Percentiles rank a stretch among this genome's conserved stretches.
Evolutionary conservation across 805 yeast species (phyloP).

Genomic region (Yamadazyma laniorum): DNA sequence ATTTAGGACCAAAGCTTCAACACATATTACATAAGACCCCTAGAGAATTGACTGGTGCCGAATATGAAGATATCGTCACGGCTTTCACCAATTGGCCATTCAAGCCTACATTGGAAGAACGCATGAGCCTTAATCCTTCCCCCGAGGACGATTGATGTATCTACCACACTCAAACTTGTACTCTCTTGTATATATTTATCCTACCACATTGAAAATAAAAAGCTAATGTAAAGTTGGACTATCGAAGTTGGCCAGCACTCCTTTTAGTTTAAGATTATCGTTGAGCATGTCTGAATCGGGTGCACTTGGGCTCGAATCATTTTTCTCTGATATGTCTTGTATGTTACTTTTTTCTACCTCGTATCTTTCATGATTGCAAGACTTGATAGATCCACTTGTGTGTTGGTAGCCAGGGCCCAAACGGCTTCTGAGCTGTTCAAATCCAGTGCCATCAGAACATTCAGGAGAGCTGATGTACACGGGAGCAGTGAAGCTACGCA

Average conservation of each 20-base stretch:
- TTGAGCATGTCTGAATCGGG: conserved; percentile 2
- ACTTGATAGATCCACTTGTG: no score
- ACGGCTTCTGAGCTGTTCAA: conserved; percentile 8
- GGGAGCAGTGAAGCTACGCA: conserved; percentile 2
- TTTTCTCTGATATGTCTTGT: not conserved
- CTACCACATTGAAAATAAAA: no score
- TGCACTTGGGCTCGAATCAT: not conserved
- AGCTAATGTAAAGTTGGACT: no score
- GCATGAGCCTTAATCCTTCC: conserved; percentile 15
- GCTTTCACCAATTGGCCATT: conserved; percentile 79
- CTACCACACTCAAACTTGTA: not conserved
- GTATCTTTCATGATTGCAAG: no score
- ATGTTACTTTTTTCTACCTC: no score
- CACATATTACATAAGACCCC: conserved; percentile 43
- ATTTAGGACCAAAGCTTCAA: conserved; percentile 32
- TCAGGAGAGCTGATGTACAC: conserved; percentile 4
- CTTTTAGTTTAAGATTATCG: conserved; percentile 5
- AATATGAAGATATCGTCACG: conserved; percentile 50
- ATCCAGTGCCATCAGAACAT: conserved; percentile 5
- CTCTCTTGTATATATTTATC: not conserved
- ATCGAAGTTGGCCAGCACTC: conserved; percentile 4
- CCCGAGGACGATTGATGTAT: conserved; percentile 6
- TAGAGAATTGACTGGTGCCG: conserved; percentile 50
- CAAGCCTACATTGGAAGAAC: conserved; percentile 51
- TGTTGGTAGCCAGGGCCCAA: no score